A percentile compares a stretch with the other conserved stretches of the same genome.
Conservation (phyloP, 2,329 filamentous ascomycete species). For the Colletotrichum limetticola region DNA sequence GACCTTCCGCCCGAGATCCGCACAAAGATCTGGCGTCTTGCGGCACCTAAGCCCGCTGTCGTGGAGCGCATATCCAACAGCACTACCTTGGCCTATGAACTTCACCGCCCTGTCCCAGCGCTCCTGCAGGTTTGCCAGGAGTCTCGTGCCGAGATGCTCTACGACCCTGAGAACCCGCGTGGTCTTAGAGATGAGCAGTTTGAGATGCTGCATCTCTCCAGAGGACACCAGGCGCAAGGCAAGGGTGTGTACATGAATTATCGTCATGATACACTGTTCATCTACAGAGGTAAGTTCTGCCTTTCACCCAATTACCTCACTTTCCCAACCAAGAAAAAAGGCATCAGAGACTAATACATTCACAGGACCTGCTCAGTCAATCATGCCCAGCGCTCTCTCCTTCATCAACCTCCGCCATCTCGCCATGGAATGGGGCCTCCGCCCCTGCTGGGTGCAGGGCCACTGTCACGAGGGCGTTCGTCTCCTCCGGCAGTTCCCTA, state of each 20-base stretch:
- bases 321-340: too few species aligned
- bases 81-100: background rate
- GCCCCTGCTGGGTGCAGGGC: conserved; percentile 18
- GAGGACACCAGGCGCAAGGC: background rate
- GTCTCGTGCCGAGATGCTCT: conserved; percentile 8
- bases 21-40: conserved; percentile 9
- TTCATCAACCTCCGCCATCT: conserved; percentile 21
- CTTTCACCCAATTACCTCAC: background rate
- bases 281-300: conserved; percentile 19
- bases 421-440: conserved; percentile 33
- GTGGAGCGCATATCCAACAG: conserved; percentile 9
- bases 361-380: background rate
- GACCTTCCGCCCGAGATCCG: conserved; percentile 20
- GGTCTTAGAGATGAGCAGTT: background rate
- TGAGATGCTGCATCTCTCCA: conserved; percentile 2
- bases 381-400: conserved; percentile 4
- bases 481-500: conserved; percentile 21
- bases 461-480: background rate
- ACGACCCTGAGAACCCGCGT: background rate
- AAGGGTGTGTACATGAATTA: conserved; percentile 14
- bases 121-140: conserved; percentile 17
- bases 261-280: conserved; percentile 4
- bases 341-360: background rate
- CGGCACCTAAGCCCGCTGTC: background rate
- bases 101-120: conserved; percentile 11